phyloP scores from a whole-genome alignment of 352 stramenopile species.

The Globisporangium heterothallicum region DNA sequence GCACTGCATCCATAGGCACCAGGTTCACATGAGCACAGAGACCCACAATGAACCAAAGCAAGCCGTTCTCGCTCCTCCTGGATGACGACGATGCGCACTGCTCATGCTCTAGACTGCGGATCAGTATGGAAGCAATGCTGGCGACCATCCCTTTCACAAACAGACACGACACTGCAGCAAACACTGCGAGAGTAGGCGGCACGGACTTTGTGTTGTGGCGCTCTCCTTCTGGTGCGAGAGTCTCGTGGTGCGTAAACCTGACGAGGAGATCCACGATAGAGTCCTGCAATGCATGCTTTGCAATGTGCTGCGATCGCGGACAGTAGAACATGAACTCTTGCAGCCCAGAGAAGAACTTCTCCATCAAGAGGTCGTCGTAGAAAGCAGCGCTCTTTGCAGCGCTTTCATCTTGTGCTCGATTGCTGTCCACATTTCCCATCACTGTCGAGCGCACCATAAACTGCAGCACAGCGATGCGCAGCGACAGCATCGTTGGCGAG shows the following conservation, averaged over 20 bases:
- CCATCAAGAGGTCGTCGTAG: conserved; percentile 53
- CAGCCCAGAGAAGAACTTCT: conserved; percentile 52
- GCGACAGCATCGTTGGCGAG: conserved; percentile 6
- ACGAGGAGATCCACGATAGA: conserved; percentile 12
- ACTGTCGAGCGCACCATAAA: conserved; percentile 22
- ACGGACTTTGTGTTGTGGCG: not conserved
- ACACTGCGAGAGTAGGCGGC: conserved; percentile 21
- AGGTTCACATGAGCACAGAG: conserved; percentile 40
- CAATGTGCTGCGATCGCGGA: conserved; percentile 22
- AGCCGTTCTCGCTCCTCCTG: not conserved
- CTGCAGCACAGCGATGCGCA: conserved; percentile 16
- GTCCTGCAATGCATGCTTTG: conserved; percentile 19
- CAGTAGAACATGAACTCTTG: conserved; percentile 55
- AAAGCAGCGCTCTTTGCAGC: conserved; percentile 1
- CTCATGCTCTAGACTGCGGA: conserved; percentile 2
- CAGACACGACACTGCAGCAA: conserved; percentile 25
- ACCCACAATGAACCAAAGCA: conserved; percentile 28
- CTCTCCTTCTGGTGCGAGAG: not conserved
- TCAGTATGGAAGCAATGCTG: conserved; percentile 17
- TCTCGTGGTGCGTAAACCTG: not conserved
- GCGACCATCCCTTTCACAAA: conserved; percentile 42
- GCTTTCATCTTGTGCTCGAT: conserved; percentile 1
- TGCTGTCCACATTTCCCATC: conserved; percentile 3
- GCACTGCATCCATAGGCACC: conserved; percentile 23
- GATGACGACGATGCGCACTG: not conserved